Evolutionary conservation across 2,329 filamentous ascomycete genomes (phyloP).

Genomic region (Rhinocladiella mackenziei): DNA sequence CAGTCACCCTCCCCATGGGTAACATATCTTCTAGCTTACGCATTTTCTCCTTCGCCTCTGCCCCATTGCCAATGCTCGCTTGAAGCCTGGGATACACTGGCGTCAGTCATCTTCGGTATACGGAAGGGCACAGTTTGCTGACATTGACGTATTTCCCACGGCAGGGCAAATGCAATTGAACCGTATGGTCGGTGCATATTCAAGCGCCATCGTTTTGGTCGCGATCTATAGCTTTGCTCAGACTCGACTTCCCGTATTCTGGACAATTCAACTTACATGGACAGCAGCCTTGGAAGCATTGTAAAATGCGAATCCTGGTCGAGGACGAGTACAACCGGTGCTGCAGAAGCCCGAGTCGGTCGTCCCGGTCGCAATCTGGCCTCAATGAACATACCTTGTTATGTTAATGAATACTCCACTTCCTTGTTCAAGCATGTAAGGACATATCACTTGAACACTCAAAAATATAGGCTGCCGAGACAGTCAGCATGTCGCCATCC

Average conservation of each 20-base stretch:
- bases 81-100: constrained; percentile 16
- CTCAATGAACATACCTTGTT: constrained; percentile 25
- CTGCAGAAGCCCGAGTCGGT: constrained; percentile 32
- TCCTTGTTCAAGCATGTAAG: constrained; percentile 37
- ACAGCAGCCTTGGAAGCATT: constrained; percentile 65
- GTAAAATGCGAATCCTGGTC: constrained; percentile 16
- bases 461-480: constrained; percentile 35
- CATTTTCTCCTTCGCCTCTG: constrained; percentile 42
- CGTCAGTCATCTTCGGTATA: constrained; percentile 47
- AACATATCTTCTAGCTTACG: constrained; percentile 45
- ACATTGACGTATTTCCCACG: constrained; percentile 63
- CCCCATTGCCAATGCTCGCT: constrained; percentile 32
- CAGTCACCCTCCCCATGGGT: constrained; percentile 41
- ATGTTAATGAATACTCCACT: constrained; percentile 42
- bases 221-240: constrained; percentile 52
- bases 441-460: constrained; percentile 34
- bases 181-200: constrained; percentile 68
- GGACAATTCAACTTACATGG: background rate
- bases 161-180: constrained; percentile 69
- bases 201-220: constrained; percentile 64
- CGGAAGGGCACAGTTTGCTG: constrained; percentile 51
- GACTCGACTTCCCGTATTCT: background rate
- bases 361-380: too few relatives aligned
- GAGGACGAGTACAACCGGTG: constrained; percentile 14
- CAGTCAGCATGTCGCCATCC: background rate